Base-by-base conservation (phyloP, 352 stramenopile species). In the Globisporangium viniferum region DNA sequence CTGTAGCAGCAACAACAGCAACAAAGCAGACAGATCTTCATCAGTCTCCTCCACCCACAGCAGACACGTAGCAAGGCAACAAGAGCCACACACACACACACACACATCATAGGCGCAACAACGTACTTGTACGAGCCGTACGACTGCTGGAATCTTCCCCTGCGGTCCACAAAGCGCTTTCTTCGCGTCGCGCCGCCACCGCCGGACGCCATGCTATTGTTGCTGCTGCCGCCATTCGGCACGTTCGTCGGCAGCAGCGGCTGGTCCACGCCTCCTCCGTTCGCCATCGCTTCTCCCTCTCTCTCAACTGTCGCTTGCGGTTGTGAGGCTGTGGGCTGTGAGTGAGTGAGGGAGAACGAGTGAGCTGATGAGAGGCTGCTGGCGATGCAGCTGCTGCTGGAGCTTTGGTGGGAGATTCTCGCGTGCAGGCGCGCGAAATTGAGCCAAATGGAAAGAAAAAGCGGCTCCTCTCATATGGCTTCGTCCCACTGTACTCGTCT, bases 51-150 rank as follows among this genome's bases (percentile, higher is more conserved):
- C 60, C 24, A 22, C 5, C 1, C 36, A 31, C 24, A 75, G 57
- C 54, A 76, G 29, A 55, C 49, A 41, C 49, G 31, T 27, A 62
- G 22, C 51, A 20, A 41, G n/a, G 36, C 3, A 46, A n/a, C 27
- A 12, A 2, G 2, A 44, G 51, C 24, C 22, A 48, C 24, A 31
- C 3, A 29, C 44, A 35, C 27, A 29, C 7, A 33, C 29, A 33
- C 29, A 24, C 20, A 44, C 36, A 44, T 44, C 36, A 44, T n/a
- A 4, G 31, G 22, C 53, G 68, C 44, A 24, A 41, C n/a, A 9
- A 79, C 85, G 36, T 49, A 91, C 84, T 91, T 92, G 71, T 89
- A 90, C 12, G 69, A 74, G 54, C 86, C 86, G 14, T 82, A 74
- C 5, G 86, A 94, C 70, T 94, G 86, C 39, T 86, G 78, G 64